These are phyloP conservation scores for Acorus gramineus DNA, from an alignment of 106 monocot genomes.

Conservation along the genomic window DNA sequence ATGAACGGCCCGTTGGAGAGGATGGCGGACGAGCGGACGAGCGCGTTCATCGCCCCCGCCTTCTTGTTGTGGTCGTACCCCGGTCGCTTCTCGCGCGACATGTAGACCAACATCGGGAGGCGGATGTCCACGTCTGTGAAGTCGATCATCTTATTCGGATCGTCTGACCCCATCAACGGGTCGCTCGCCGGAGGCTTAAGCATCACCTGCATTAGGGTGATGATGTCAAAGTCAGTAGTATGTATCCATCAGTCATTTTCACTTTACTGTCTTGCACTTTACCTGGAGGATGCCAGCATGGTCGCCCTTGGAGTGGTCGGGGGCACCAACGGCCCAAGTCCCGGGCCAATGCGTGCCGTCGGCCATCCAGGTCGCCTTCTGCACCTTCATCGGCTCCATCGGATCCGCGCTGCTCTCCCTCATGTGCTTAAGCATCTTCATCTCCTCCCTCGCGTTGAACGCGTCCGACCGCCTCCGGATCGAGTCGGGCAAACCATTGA, in stretches of 20 bases:
- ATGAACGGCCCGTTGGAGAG: slow-evolving; percentile 97
- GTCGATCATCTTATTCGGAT: slow-evolving; percentile 51
- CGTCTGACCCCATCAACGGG: slow-evolving; percentile 40
- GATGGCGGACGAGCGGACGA: slow-evolving; percentile 80
- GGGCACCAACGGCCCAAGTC: slow-evolving; percentile 38
- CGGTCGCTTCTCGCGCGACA: slow-evolving; percentile 75
- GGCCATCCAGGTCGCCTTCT: slow-evolving; percentile 83
- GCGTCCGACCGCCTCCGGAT: slow-evolving; percentile 41
- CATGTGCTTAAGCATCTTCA: slow-evolving; percentile 46
- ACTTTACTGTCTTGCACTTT: too few species aligned
- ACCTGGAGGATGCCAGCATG: slow-evolving; percentile 84
- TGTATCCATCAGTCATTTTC: too few species aligned
- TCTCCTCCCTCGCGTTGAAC: slow-evolving; percentile 53
- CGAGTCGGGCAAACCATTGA: slow-evolving; percentile 71
- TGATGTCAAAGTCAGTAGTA: too few species aligned
- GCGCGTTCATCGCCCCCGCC: slow-evolving; percentile 93
- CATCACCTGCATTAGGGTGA: slow-evolving; percentile 37
- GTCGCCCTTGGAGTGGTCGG: slow-evolving; percentile 77
- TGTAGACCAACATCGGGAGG: slow-evolving; percentile 74
- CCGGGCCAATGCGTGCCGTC: slow-evolving; percentile 90
- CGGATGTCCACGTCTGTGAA: slow-evolving; percentile 70
- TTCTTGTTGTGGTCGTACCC: slow-evolving; percentile 95
- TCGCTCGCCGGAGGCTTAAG: slow-evolving; percentile 46
- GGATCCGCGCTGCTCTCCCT: slow-evolving; percentile 25
- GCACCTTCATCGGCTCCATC: slow-evolving; percentile 14